These are phyloP conservation scores for Penicillium sp. DNA, from an alignment of 2,329 filamentous ascomycete species.

Conservation along the genomic window DNA sequence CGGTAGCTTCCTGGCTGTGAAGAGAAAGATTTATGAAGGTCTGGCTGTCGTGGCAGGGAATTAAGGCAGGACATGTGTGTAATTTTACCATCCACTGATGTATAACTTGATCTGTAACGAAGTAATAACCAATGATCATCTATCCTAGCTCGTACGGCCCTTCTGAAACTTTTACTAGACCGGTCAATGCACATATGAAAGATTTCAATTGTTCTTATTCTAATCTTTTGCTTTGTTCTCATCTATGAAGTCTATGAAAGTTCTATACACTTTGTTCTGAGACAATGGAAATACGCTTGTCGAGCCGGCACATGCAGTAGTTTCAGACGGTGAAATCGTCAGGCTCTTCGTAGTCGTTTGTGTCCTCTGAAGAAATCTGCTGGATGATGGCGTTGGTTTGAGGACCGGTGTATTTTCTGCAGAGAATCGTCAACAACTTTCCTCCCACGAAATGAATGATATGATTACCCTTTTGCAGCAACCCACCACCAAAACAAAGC, in stretches of 20 bases:
- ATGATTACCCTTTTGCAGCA: slow-evolving; percentile 38
- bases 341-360: slow-evolving; percentile 17
- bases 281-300: not conserved
- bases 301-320: not conserved
- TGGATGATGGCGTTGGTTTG: slow-evolving; percentile 53
- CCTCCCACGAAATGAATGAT: slow-evolving; percentile 10
- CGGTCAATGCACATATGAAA: no score
- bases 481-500: slow-evolving; percentile 51
- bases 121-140: not conserved
- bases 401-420: slow-evolving; percentile 58
- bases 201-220: no score
- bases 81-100: slow-evolving; percentile 14
- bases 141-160: not conserved
- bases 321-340: slow-evolving; percentile 7
- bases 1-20: slow-evolving; percentile 79
- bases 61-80: slow-evolving; percentile 36
- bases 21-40: slow-evolving; percentile 88
- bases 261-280: not conserved
- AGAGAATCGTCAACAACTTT: slow-evolving; percentile 5
- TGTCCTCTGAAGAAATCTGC: slow-evolving; percentile 33
- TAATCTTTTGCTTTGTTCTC: not conserved
- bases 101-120: slow-evolving; percentile 8
- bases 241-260: not conserved
- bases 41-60: slow-evolving; percentile 83
- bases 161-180: no score